phyloP scores from a whole-genome alignment of 108 stramenopile genomes.

The Cyclotella choctawhatcheeana region DNA sequence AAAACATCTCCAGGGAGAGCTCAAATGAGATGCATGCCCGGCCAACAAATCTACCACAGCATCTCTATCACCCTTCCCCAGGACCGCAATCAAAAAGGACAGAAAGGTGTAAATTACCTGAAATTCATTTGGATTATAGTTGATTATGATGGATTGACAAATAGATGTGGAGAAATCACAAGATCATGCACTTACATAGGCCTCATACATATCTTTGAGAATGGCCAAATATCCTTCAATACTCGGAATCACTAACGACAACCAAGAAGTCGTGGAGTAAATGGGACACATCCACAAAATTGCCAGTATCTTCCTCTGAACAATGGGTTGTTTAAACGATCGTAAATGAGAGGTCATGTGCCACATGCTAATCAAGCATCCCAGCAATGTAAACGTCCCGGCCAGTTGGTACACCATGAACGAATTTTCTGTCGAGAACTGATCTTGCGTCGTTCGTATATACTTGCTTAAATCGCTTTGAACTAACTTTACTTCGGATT shows the following conservation, averaged over 20 bases:
- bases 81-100: constrained; percentile 84
- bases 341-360: constrained; percentile 91
- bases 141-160: constrained; percentile 63
- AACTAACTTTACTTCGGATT: constrained; percentile 35
- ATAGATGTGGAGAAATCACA: no score
- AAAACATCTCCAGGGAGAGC: constrained; percentile 47
- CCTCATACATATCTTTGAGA: constrained; percentile 91
- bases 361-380: constrained; percentile 91
- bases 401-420: constrained; percentile 95
- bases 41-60: constrained; percentile 78
- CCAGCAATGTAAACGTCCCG: constrained; percentile 88
- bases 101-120: constrained; percentile 63
- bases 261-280: constrained; percentile 83
- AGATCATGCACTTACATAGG: no score
- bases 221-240: constrained; percentile 86
- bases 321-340: constrained; percentile 81
- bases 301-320: constrained; percentile 90
- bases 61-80: constrained; percentile 85
- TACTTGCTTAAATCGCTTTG: constrained; percentile 50
- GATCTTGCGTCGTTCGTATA: constrained; percentile 82
- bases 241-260: constrained; percentile 76
- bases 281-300: constrained; percentile 94
- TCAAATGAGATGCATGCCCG: constrained; percentile 48
- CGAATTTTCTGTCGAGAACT: constrained; percentile 91
- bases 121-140: no score